Base-by-base conservation (phyloP, 2,329 filamentous ascomycete genomes). In the Orbilia blumenaviensis region DNA sequence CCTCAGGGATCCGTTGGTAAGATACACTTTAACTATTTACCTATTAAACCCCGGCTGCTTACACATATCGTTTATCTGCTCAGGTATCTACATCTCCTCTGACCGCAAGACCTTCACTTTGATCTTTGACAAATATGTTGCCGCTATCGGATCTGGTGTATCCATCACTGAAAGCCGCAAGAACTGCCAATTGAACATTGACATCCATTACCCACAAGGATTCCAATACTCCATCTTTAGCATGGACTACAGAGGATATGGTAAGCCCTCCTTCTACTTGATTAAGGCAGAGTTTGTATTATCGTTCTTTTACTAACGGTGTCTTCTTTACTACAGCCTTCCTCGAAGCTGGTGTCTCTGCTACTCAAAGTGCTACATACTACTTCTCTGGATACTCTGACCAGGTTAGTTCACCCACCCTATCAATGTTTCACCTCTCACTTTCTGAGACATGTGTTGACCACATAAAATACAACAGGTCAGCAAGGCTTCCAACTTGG, bases 131-230 rank as follows among this genome's bases (percentile, higher is more conserved):
- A 77, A 81, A 10, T 87, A 87, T 78, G 83, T 86, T 38, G 86
- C 85, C 25, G 84, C 85, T 54, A 84, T 86, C 36, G 86, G 86
- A 38, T 82, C 83, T 18, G 81, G 82, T 58, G 81, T 85, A 2
- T 60, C 41, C 82, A 10, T 79, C 27, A 83, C 82, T 27, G 82
- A 86, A 66, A 82, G 83, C 78, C 84, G 85, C 80, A 85, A 85
- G 83, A 87, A 87, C 81, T 87, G 86, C 82, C 85, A 87, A 81
- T 81, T 87, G 74, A 87, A 86, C 81, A 81, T 87, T 78, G 84
- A 86, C 81, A 82, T 87, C 64, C 80, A 83, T 66, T 87, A 87
- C 78, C 86, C 86, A 82, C 82, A 71, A 85, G 60, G 86, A 52
- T 87, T 86, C 83, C 85, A 86, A 81, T 87, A 86, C 82, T 86